phyloP scores from a whole-genome alignment of 1,139 yeast genomes.

The Magnusiomyces suaveolens region DNA sequence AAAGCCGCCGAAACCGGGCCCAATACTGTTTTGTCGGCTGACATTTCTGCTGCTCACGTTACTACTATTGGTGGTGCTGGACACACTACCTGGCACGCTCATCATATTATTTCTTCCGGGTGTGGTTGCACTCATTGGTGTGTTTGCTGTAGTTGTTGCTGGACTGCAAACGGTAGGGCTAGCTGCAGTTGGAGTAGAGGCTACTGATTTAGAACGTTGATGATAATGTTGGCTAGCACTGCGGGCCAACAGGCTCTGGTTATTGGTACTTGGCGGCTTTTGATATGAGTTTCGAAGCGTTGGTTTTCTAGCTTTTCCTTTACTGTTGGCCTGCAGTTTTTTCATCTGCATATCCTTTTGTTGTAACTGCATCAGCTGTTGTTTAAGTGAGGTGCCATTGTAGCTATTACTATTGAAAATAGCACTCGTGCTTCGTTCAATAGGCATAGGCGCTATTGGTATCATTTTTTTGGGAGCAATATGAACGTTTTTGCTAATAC shows the following conservation, averaged over 20 bases:
- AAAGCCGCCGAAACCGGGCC: background rate
- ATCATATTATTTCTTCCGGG: background rate
- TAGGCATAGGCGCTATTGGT: conserved; percentile 19
- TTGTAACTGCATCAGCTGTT: background rate
- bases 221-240: too few species aligned
- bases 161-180: background rate
- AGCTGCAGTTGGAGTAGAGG: background rate
- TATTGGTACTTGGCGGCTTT: background rate
- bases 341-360: background rate
- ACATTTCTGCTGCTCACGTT: too few species aligned
- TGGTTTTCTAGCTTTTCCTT: background rate
- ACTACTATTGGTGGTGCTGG: background rate
- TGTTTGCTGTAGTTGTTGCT: background rate
- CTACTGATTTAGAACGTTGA: background rate
- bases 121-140: background rate
- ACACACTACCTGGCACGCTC: background rate
- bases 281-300: too few species aligned
- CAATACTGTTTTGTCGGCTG: background rate
- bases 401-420: background rate
- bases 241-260: too few species aligned
- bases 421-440: background rate
- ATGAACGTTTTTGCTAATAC: conserved; percentile 20
- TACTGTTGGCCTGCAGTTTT: background rate
- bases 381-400: background rate
- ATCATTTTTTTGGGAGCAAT: conserved; percentile 26